A percentile compares a stretch with the other conserved stretches of the same genome.
phyloP scores from a whole-genome alignment of 768 basidiomycete species.

The Russula dissimulans region DNA sequence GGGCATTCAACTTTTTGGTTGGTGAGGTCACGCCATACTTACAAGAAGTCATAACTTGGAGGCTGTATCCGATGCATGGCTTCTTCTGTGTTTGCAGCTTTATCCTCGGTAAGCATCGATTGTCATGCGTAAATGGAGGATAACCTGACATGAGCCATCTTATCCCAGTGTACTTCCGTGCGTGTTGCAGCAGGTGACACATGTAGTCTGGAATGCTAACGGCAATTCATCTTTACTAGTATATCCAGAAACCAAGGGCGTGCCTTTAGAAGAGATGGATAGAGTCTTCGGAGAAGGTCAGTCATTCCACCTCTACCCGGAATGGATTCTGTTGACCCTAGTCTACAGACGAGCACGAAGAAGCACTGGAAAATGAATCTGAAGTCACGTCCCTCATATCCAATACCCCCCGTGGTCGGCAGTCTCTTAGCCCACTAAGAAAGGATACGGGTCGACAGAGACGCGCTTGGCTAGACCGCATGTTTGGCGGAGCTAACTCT shows the following conservation, averaged over 20 bases:
- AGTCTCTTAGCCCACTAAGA: conserved; percentile 27
- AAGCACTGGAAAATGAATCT: conserved; percentile 57
- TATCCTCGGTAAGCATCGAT: conserved; percentile 47
- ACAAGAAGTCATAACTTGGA: conserved; percentile 83
- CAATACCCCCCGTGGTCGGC: conserved; percentile 29
- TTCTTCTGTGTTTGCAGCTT: conserved; percentile 87
- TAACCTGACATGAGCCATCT: conserved; percentile 4
- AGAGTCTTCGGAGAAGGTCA: conserved; percentile 83
- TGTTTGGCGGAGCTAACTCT: conserved; percentile 35
- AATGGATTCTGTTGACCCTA: not conserved
- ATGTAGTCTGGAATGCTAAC: not conserved
- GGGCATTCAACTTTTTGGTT: conserved; percentile 80
- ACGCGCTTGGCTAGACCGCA: conserved; percentile 41
- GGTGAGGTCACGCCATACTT: conserved; percentile 81
- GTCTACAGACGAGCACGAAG: conserved; percentile 40
- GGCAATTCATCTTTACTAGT: conserved; percentile 33
- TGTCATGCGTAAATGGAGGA: not conserved
- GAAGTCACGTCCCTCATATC: conserved; percentile 49
- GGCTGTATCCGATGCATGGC: conserved; percentile 91
- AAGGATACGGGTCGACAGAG: conserved; percentile 22
- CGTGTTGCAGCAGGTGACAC: not conserved
- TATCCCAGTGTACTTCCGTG: conserved; percentile 62
- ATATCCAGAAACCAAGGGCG: conserved; percentile 80
- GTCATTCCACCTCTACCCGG: not conserved
- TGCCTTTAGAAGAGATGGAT: conserved; percentile 88